Percentiles rank a stretch among this genome's conserved stretches.
Conservation (phyloP, 2,329 filamentous ascomycete species). For the Dactylellina sp. region DNA sequence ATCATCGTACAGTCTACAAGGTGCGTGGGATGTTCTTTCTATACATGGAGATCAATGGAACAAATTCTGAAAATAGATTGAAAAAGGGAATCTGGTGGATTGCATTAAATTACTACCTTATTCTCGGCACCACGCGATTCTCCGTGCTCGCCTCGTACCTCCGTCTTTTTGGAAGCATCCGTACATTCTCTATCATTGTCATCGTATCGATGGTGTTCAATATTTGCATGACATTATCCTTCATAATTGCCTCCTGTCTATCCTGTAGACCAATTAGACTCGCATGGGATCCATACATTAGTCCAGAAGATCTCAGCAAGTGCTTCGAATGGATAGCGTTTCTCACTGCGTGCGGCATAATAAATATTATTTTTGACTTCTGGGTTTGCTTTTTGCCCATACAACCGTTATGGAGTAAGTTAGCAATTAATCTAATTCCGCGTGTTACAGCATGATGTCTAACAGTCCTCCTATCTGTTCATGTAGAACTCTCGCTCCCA, state of each 20-base stretch:
- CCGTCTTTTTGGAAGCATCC: slow-evolving; percentile 56
- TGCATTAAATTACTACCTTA: slow-evolving; percentile 46
- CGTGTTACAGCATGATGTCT: too few relatives aligned
- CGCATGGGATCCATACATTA: slow-evolving; percentile 30
- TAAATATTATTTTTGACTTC: slow-evolving; percentile 47
- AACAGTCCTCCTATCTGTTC: not conserved
- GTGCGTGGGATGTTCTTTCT: slow-evolving; percentile 22
- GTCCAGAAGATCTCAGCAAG: slow-evolving; percentile 16
- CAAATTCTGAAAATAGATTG: not conserved
- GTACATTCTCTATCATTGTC: slow-evolving; percentile 20
- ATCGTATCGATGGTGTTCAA: slow-evolving; percentile 40
- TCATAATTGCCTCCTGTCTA: slow-evolving; percentile 16
- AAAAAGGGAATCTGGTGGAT: slow-evolving; percentile 26
- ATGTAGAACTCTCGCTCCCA: slow-evolving; percentile 33
- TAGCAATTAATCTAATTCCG: not conserved
- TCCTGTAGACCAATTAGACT: slow-evolving; percentile 22
- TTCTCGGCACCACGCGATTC: slow-evolving; percentile 56
- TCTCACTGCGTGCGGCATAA: slow-evolving; percentile 14
- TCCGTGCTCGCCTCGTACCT: slow-evolving; percentile 58
- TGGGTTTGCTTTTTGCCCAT: slow-evolving; percentile 47
- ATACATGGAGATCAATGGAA: not conserved
- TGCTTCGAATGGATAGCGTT: slow-evolving; percentile 37
- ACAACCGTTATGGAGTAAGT: slow-evolving; percentile 41
- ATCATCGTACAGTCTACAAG: slow-evolving; percentile 29
- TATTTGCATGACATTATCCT: slow-evolving; percentile 31